Base-by-base conservation (phyloP, 805 yeast species). In the Nakazawaea ishiwadae region DNA sequence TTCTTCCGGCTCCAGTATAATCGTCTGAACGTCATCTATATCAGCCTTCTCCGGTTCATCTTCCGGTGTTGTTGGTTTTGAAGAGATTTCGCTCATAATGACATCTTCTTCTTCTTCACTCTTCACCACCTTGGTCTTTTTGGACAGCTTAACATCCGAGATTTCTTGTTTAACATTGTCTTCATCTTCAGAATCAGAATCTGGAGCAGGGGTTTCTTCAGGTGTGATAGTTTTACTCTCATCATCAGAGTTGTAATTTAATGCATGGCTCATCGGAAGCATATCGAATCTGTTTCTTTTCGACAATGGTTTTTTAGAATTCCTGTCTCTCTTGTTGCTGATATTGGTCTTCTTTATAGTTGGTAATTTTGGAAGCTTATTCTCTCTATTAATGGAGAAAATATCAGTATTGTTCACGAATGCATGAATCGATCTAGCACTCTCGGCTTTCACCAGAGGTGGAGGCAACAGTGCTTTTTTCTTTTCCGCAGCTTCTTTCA, bases 191-290 rank as follows among this genome's bases (percentile, higher is more conserved):
- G 40, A 24, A 15, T 37, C 45, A 11, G 42, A 37, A 2, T 28
- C 37, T 16, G 38, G 38, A 15, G 30, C 44, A 10, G 44, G 44
- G 3, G 46, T 44, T 15, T 39, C 44, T 10, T 39, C 44, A 6
- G 37, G 40, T 6, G 40, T 32, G 9, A 21, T 32, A 3, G 40
- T 24, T 20, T 43, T 62, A n/a, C 62, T 66, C 8, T 59, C 68
- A 1, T 62, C 62, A 8, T 60, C 69, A 4, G 65, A 68, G 20
- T 60, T 59, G 19, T 62, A 71, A 46, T 73, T 75, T 45, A 74
- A 64, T 1, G 79, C 77, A 59, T 75, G 78, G 42, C 73, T 72
- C 73, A 75, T 68, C 1, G 81, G 80, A 37, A 73, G 60, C 35
- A 69, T 52, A 36, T 58, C 53, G 21, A 51, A 31, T 39, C 47